These are phyloP conservation scores for Eurotiales sp. DNA, from an alignment of 2,329 filamentous ascomycete genomes.

Conservation along the genomic window DNA sequence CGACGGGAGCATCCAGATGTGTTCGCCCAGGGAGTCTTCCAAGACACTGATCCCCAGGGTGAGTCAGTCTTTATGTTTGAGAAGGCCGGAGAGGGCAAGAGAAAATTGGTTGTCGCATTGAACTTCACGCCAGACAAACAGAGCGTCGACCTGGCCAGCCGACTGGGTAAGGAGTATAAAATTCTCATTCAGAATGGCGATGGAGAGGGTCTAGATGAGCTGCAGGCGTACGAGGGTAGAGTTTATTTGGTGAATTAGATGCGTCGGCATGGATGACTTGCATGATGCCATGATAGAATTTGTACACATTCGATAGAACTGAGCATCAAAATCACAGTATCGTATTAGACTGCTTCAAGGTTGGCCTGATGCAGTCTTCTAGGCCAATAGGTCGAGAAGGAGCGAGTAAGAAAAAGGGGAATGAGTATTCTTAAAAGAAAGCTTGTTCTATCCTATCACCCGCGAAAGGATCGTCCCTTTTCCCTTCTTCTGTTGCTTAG, in stretches of 20 bases:
- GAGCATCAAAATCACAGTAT: too few relatives aligned
- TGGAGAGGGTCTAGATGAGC: constrained; percentile 19
- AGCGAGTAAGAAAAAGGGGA: too few relatives aligned
- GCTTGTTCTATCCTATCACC: too few relatives aligned
- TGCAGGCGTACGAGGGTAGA: constrained; percentile 32
- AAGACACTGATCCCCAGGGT: constrained; percentile 48
- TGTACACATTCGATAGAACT: too few relatives aligned
- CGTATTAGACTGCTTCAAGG: too few relatives aligned
- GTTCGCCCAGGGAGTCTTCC: constrained; percentile 60
- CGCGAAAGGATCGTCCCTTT: too few relatives aligned
- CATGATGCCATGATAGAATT: too few relatives aligned
- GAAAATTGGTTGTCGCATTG: constrained; percentile 38
- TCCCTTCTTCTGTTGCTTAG: too few relatives aligned
- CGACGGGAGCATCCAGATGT: constrained; percentile 56
- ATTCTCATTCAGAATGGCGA: constrained; percentile 22
- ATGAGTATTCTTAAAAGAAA: too few relatives aligned
- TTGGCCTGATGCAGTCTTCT: too few relatives aligned
- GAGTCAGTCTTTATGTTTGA: constrained; percentile 45
- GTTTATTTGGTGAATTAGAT: constrained; percentile 22
- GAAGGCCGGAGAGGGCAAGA: constrained; percentile 30
- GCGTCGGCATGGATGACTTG: too few relatives aligned
- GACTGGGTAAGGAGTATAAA: constrained; percentile 19
- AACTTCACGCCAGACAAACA: constrained; percentile 46
- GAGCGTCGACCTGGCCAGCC: constrained; percentile 26
- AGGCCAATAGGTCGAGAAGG: too few relatives aligned